Evolutionary conservation across 306 rosid species (phyloP).

Genomic region (Cicer judaicum): DNA sequence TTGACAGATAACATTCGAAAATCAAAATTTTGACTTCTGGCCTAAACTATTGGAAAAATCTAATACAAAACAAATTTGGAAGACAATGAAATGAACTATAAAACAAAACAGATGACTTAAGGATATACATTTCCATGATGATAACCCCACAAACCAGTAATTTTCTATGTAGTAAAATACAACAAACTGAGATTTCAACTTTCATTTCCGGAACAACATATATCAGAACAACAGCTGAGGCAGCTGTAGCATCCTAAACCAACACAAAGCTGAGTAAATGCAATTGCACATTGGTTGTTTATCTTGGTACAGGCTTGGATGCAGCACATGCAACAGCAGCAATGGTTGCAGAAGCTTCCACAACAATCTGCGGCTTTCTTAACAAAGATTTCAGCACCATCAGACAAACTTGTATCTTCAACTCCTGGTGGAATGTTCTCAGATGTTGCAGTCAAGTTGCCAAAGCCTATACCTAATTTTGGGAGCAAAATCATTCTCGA

Average conservation of each 20-base stretch:
- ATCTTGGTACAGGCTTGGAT: slow-evolving; percentile 54
- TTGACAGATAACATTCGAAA: slow-evolving; percentile 1
- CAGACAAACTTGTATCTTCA: slow-evolving; percentile 57
- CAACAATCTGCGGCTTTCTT: slow-evolving; percentile 74
- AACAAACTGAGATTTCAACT: slow-evolving; percentile 33
- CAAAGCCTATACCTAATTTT: slow-evolving; percentile 67
- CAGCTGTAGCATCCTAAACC: slow-evolving; percentile 73
- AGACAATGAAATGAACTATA: neutral
- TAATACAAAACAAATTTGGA: neutral
- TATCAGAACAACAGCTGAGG: slow-evolving; percentile 58
- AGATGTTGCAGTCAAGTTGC: slow-evolving; percentile 69
- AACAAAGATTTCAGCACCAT: slow-evolving; percentile 67
- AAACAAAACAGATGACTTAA: slow-evolving; percentile 6
- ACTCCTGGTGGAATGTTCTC: slow-evolving; percentile 69
- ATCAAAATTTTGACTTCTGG: slow-evolving; percentile 16
- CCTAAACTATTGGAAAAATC: slow-evolving; percentile 32
- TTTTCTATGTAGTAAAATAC: slow-evolving; percentile 31
- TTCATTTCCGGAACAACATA: slow-evolving; percentile 54
- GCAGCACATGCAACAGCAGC: slow-evolving; percentile 87
- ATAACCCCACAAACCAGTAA: neutral
- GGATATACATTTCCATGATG: slow-evolving; percentile 27
- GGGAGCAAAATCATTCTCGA: slow-evolving; percentile 50
- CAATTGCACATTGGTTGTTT: slow-evolving; percentile 61
- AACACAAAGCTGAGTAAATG: slow-evolving; percentile 64
- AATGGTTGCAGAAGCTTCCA: slow-evolving; percentile 46